Evolutionary conservation across 495 filamentous ascomycete species (phyloP), one percentile per base, ranked within the genome.

Genomic region (Aspergillus homomorphus): DNA sequence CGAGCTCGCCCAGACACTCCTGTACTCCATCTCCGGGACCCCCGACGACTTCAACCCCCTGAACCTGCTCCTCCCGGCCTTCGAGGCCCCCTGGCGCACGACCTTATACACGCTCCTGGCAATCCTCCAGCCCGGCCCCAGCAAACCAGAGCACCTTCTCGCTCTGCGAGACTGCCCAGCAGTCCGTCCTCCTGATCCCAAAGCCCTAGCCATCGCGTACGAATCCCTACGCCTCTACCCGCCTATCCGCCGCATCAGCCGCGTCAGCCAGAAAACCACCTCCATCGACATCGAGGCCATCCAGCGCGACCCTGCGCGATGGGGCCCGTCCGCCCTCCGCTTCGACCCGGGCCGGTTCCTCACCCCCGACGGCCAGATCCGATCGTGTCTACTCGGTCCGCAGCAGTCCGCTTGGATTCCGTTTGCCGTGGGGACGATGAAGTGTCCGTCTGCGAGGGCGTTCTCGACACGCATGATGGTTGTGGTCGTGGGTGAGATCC

Each of bases 21-120:
- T 51, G 8, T 51, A 30, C 24, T 51, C 49, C 23, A 14, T 51
- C 49, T 51, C 49, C 33, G 49, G 49, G 22, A 28, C 49, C 21
- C 49, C 49, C 23, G 49, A 51, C 33, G 18, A 51, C 21, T 51
- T 51, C 22, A 51, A 51, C 49, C 49, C 49, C 3, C 49, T 51
- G 21, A 33, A 51, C 22, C 49, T 51, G 22, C 15, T 51, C 49
- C 24, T 51, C n/a, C 49, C 49, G 10, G 49, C 49, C 49, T 51
- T 51, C 22, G 49, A 51, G 15, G 49, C 49, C 0, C 49, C 49
- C 49, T 51, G 49, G 49, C 21, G 49, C 21, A 23, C 23, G 5
- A 30, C 19, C 23, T 30, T 30, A n/a, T 51, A 51, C 24, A 51
- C 49, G 2, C 21, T 51, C 18, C 24, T 51, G 10, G 21, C 49